Evolutionary conservation across 108 stramenopile genomes (phyloP), one percentile per base, ranked within the genome.

Genomic region (Parietichytrium sp.): DNA sequence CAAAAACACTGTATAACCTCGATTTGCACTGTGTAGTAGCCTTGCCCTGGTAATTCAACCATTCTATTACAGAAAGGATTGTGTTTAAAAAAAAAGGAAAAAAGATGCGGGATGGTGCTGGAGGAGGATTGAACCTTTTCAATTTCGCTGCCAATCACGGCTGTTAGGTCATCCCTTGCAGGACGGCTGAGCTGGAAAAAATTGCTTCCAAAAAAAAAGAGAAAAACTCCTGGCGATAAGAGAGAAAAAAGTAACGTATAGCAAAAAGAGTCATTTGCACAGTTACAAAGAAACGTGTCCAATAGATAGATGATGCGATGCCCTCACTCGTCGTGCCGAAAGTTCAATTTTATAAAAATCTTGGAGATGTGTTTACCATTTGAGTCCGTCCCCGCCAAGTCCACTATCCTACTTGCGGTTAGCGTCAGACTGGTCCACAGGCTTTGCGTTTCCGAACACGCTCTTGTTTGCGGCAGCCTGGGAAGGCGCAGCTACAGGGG

Each of bases 371-470:
- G 16, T 23, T 36, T 13, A 23, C n/a, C 61, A 13, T 7, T 20
- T 16, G 29, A 33, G 38, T 72, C 42, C 20, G 10, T 27, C 6
- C 38, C 29, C 13, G 33, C 20, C 10, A 23, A 33, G 20, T 36
- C 61, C 10, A 42, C 29, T 0, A 20, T 42, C 61, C 45, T 72
- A n/a, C n/a, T n/a, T n/a, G n/a, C n/a, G n/a, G 23, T 72, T 45
- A 42, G 61, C 38, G 38, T 18, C 61, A 33, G 36, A 45, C 23
- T 45, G 38, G 33, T 72, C 33, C 10, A 72, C 61, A 6, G 61
- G 61, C 61, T 72, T 72, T 33, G 61, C 61, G 20, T 33, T 42
- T 16, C 61, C 61, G 3, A 72, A 72, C 10, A 72, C 45, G 42
- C 38, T n/a, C 38, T 33, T 45, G 61, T 42, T 72, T n/a, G 38